phyloP scores from a whole-genome alignment of 495 filamentous ascomycete species.

The Lepidopterella palustris region DNA sequence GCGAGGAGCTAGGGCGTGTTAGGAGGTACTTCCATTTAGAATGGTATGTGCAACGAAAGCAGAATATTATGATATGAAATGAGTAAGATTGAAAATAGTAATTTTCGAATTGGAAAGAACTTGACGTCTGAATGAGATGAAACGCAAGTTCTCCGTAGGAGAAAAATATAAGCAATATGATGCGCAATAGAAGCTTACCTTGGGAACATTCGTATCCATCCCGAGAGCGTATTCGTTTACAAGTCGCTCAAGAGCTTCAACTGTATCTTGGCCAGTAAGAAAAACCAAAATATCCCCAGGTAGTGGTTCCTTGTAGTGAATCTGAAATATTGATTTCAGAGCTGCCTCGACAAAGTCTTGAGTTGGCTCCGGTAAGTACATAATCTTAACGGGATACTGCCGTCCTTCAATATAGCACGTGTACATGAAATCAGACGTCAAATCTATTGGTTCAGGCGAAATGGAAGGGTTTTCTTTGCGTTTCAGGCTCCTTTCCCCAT shows the following conservation, averaged over 20 bases:
- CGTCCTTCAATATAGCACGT: conserved; percentile 77
- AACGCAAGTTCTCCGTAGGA: too few relatives aligned
- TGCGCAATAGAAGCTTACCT: conserved; percentile 43
- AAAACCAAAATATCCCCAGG: conserved; percentile 94
- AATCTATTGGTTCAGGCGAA: background rate
- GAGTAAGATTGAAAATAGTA: background rate
- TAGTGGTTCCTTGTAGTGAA: conserved; percentile 79
- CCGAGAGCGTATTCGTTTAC: conserved; percentile 70
- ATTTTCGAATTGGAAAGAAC: background rate
- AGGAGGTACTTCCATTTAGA: conserved; percentile 9
- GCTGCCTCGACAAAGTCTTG: conserved; percentile 77
- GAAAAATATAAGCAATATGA: too few relatives aligned
- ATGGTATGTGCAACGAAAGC: background rate
- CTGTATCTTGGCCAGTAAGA: conserved; percentile 87
- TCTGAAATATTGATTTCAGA: conserved; percentile 77
- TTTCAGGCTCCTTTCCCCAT: background rate
- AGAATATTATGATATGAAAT: conserved; percentile 21
- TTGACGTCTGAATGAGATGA: background rate
- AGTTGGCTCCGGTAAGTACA: conserved; percentile 69
- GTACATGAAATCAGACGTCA: conserved; percentile 32
- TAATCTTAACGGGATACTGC: conserved; percentile 75
- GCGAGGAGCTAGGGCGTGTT: conserved; percentile 46
- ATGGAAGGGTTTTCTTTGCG: background rate
- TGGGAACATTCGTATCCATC: conserved; percentile 68
- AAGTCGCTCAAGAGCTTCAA: conserved; percentile 71